phyloP scores from a whole-genome alignment of 345 rosid genomes.

The Melaleuca quinquenervia region DNA sequence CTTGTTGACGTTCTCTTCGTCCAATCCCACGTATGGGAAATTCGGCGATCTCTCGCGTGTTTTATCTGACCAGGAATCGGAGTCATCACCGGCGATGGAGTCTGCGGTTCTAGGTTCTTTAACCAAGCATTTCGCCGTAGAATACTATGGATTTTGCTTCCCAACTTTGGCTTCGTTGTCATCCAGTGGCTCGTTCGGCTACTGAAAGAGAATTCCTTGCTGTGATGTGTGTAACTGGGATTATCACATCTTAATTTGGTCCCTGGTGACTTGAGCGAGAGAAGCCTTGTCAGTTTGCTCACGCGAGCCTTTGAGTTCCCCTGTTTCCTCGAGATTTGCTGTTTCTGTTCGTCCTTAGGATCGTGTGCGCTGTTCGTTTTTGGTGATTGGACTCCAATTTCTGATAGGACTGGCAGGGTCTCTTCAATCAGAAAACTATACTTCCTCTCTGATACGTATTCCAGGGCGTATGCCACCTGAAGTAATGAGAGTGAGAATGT shows the following conservation, averaged over 20 bases:
- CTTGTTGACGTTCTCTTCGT: neutral
- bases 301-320: neutral
- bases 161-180: neutral
- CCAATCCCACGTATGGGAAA: neutral
- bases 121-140: neutral
- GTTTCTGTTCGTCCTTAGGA: neutral
- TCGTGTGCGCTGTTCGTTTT: rapidly evolving
- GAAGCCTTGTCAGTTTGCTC: neutral
- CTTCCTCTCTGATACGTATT: conserved; percentile 9
- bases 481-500: neutral
- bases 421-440: neutral
- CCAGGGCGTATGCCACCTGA: conserved; percentile 24
- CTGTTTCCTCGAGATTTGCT: neutral
- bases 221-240: neutral
- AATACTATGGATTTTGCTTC: neutral
- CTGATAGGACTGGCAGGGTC: neutral
- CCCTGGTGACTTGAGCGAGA: neutral
- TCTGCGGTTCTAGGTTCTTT: neutral
- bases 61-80: neutral
- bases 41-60: neutral
- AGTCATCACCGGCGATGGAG: neutral
- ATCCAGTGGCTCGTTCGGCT: neutral
- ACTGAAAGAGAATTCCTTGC: neutral
- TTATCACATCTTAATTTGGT: neutral
- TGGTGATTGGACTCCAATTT: neutral